Percentiles rank a stretch among this genome's conserved stretches.
These are phyloP conservation scores for Perilla frutescens DNA, from an alignment of 257 asterid genomes.

Conservation along the genomic window DNA sequence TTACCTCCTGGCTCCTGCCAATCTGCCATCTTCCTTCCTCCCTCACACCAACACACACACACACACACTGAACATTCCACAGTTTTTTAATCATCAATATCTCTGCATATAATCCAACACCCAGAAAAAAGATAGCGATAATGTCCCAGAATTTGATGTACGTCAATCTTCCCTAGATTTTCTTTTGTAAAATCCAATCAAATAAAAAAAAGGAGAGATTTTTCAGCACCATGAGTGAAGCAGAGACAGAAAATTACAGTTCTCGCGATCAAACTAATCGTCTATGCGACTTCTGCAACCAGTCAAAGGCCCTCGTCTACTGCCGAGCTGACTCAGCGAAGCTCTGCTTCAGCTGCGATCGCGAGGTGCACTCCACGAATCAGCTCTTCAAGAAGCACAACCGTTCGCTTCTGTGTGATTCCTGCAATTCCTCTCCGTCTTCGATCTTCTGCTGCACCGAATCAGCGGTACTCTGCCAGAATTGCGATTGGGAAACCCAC, in stretches of 20 bases:
- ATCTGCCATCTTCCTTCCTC: conserved; percentile 19
- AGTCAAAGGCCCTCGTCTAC: conserved; percentile 66
- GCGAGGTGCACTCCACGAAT: conserved; percentile 88
- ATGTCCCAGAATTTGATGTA: background rate
- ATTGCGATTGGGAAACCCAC: conserved; percentile 94
- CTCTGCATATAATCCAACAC: background rate
- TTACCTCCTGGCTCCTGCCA: background rate
- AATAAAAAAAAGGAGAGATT: background rate
- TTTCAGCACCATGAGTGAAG: conserved; percentile 35
- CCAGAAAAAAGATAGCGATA: background rate
- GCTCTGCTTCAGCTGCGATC: conserved; percentile 83
- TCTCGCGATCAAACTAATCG: conserved; percentile 30
- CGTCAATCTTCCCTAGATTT: background rate
- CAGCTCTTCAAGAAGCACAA: conserved; percentile 79
- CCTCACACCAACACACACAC: background rate
- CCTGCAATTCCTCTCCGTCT: conserved; percentile 70
- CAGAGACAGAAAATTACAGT: conserved; percentile 28
- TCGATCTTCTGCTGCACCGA: conserved; percentile 80
- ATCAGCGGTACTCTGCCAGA: conserved; percentile 74
- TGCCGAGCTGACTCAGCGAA: conserved; percentile 96
- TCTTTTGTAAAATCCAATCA: background rate
- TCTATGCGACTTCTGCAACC: conserved; percentile 81
- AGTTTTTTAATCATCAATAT: background rate
- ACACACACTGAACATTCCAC: background rate
- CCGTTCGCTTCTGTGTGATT: conserved; percentile 82